Percentiles rank a stretch among this genome's conserved stretches.
phyloP scores from a whole-genome alignment of 169 alveolate species.

The Babesia microti region DNA sequence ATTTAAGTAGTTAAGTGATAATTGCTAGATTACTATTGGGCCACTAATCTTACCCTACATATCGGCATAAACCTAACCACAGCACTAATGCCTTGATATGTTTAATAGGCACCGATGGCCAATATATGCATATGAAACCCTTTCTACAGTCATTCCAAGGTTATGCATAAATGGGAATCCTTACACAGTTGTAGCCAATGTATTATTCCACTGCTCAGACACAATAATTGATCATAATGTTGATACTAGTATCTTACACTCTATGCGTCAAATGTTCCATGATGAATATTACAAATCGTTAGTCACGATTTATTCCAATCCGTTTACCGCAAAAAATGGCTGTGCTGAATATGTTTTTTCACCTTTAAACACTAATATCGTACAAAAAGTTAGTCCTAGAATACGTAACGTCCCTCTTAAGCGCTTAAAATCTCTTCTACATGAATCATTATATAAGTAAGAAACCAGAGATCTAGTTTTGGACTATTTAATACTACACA shows the following conservation, averaged over 20 bases:
- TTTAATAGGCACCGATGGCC: too few relatives aligned
- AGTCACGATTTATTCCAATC: slow-evolving; percentile 26
- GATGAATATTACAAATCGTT: slow-evolving; percentile 21
- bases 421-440: slow-evolving; percentile 7
- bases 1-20: too few relatives aligned
- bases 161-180: slow-evolving; percentile 28
- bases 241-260: slow-evolving; percentile 3
- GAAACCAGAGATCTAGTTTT: slow-evolving; percentile 10
- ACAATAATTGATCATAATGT: slow-evolving; percentile 3
- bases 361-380: slow-evolving; percentile 17
- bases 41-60: too few relatives aligned
- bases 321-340: not conserved
- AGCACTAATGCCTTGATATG: too few relatives aligned
- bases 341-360: slow-evolving; percentile 26
- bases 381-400: slow-evolving; percentile 32
- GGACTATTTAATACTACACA: slow-evolving; percentile 26
- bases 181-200: slow-evolving; percentile 35
- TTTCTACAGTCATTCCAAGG: slow-evolving; percentile 32
- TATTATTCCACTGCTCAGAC: slow-evolving; percentile 35
- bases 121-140: slow-evolving; percentile 37
- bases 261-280: slow-evolving; percentile 8
- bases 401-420: slow-evolving; percentile 16
- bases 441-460: slow-evolving; percentile 18
- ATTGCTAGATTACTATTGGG: too few relatives aligned
- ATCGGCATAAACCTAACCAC: too few relatives aligned